These are phyloP conservation scores for Eragrostis nindensis DNA, from an alignment of 176 grass and related monocot species.

Conservation along the genomic window DNA sequence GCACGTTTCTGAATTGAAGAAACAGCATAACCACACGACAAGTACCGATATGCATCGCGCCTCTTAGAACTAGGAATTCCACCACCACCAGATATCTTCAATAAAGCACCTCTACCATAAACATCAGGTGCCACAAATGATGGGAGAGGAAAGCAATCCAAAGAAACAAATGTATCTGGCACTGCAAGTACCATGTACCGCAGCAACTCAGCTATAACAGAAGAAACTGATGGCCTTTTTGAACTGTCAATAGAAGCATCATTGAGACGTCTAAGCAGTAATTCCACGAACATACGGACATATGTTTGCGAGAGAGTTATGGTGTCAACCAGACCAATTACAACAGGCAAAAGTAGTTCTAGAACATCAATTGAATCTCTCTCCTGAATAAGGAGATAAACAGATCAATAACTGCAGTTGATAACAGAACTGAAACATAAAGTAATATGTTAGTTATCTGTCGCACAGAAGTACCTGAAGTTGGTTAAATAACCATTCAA, in stretches of 20 bases:
- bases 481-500: constrained; percentile 77
- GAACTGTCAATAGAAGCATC: constrained; percentile 59
- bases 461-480: constrained; percentile 64
- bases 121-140: constrained; percentile 74
- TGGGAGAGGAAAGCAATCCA: constrained; percentile 96
- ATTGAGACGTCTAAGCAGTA: constrained; percentile 63
- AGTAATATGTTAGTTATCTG: neutral
- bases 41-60: constrained; percentile 71
- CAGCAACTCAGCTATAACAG: constrained; percentile 76
- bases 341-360: constrained; percentile 86
- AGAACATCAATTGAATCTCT: constrained; percentile 82
- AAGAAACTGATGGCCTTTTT: constrained; percentile 65
- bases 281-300: constrained; percentile 78
- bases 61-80: constrained; percentile 68
- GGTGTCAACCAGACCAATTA: constrained; percentile 72
- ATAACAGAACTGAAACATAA: constrained; percentile 40
- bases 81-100: constrained; percentile 67
- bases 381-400: constrained; percentile 64
- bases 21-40: constrained; percentile 86
- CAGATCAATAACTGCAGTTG: constrained; percentile 24
- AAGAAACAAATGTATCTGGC: constrained; percentile 96
- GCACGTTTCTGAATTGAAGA: constrained; percentile 82
- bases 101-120: constrained; percentile 60
- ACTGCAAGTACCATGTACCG: constrained; percentile 86
- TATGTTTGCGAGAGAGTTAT: constrained; percentile 88